phyloP scores from a whole-genome alignment of 176 grass and related monocot species.

The Hordeum marinum region DNA sequence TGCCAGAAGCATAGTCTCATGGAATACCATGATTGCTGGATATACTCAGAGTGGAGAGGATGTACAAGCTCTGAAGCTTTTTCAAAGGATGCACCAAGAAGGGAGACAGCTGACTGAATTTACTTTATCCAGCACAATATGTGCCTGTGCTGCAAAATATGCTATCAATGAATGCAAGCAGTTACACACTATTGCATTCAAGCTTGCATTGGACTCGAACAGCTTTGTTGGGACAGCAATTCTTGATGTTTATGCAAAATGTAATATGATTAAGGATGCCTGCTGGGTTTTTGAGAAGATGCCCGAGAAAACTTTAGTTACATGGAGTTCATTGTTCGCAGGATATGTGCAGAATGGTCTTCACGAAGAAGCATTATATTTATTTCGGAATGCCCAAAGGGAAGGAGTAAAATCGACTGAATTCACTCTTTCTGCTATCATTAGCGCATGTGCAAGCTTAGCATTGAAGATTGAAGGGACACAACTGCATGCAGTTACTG shows the following conservation, averaged over 20 bases:
- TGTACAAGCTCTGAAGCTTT: conserved; percentile 46
- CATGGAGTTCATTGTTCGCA: conserved; percentile 58
- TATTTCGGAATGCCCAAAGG: conserved; percentile 36
- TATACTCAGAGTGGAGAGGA: conserved; percentile 41
- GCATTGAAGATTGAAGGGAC: conserved; percentile 47
- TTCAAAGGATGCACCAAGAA: conserved; percentile 54
- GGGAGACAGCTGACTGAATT: conserved; percentile 51
- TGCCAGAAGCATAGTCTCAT: conserved; percentile 48
- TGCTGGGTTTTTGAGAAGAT: conserved; percentile 55
- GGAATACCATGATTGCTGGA: conserved; percentile 76
- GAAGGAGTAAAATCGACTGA: conserved; percentile 44
- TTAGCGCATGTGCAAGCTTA: conserved; percentile 54
- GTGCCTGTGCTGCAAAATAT: conserved; percentile 52
- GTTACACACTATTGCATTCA: conserved; percentile 48
- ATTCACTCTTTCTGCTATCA: conserved; percentile 57
- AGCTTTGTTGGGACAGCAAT: conserved; percentile 60
- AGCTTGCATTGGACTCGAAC: conserved; percentile 46
- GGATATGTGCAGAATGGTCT: conserved; percentile 65
- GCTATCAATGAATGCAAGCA: conserved; percentile 52
- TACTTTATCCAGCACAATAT: conserved; percentile 54
- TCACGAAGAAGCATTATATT: conserved; percentile 44
- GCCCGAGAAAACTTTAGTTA: conserved; percentile 56
- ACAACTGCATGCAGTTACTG: conserved; percentile 44
- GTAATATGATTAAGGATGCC: conserved; percentile 55
- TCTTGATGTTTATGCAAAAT: conserved; percentile 67